Evolutionary conservation across 1,139 yeast species (phyloP).

Genomic region (Candida pseudoviswanathii): DNA sequence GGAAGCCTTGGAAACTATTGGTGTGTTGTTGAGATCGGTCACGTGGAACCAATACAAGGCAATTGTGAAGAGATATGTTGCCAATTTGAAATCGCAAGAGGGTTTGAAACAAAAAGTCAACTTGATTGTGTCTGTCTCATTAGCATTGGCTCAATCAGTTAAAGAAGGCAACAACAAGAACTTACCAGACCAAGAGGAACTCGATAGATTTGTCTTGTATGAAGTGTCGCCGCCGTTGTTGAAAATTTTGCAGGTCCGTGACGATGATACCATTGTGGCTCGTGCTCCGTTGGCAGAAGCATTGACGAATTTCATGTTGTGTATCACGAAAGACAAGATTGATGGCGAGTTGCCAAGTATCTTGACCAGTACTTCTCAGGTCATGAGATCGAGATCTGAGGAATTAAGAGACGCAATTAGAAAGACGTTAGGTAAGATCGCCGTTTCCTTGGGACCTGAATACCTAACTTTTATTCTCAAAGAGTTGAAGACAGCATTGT

Average conservation of each 20-base stretch:
- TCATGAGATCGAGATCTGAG: constrained; percentile 82
- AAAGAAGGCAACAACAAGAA: constrained; percentile 21
- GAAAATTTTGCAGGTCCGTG: constrained; percentile 59
- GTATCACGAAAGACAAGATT: constrained; percentile 60
- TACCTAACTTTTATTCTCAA: constrained; percentile 74
- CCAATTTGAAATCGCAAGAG: constrained; percentile 53
- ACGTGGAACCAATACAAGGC: constrained; percentile 85
- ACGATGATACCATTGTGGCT: constrained; percentile 75
- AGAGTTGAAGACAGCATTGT: constrained; percentile 77
- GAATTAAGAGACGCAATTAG: constrained; percentile 88
- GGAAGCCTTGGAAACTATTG: constrained; percentile 69
- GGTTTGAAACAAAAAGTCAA: constrained; percentile 61
- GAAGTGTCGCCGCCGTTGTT: constrained; percentile 67
- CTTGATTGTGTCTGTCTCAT: constrained; percentile 65
- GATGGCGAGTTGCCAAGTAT: constrained; percentile 74
- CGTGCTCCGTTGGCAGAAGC: constrained; percentile 86
- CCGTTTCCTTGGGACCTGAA: constrained; percentile 65
- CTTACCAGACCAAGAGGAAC: constrained; percentile 40
- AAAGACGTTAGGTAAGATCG: constrained; percentile 68
- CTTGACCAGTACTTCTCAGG: constrained; percentile 83
- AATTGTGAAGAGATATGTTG: constrained; percentile 67
- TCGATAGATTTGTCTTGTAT: constrained; percentile 55
- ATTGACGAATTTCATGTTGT: constrained; percentile 65
- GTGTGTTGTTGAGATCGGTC: constrained; percentile 57
- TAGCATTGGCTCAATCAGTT: constrained; percentile 44